These are phyloP conservation scores for Mycena filopes DNA, from an alignment of 768 basidiomycete species.

Conservation along the genomic window DNA sequence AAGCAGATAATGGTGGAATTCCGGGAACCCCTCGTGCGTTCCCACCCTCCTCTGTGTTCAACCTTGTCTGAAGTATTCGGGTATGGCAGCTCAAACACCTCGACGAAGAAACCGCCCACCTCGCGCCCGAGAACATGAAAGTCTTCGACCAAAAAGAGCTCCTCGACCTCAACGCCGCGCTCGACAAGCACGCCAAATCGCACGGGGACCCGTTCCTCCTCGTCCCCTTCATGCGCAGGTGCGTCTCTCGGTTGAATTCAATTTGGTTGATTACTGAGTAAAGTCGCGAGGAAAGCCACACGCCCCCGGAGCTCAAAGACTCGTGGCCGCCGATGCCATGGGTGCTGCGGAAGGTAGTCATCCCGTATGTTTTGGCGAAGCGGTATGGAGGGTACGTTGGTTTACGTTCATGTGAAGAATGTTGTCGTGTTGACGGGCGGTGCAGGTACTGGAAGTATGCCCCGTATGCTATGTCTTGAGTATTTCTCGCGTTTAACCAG, in stretches of 20 bases:
- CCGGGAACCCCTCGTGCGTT: conserved; percentile 44
- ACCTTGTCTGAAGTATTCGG: neutral
- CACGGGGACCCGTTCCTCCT: conserved; percentile 46
- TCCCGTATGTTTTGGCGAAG: conserved; percentile 47
- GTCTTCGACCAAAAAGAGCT: conserved; percentile 42
- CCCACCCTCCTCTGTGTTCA: neutral
- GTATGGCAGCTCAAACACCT: conserved; percentile 46
- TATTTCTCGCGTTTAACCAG: neutral
- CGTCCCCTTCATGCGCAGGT: conserved; percentile 50
- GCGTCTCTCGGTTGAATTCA: conserved; percentile 9
- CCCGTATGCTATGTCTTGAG: conserved; percentile 44
- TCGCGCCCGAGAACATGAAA: conserved; percentile 42
- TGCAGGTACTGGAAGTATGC: conserved; percentile 52
- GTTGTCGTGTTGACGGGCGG: neutral
- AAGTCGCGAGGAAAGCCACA: conserved; percentile 48
- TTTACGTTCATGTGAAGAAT: neutral
- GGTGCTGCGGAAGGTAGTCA: conserved; percentile 46
- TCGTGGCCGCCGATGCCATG: conserved; percentile 49
- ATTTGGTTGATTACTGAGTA: too few species aligned
- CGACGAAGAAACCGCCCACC: conserved; percentile 47
- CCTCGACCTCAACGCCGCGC: conserved; percentile 33
- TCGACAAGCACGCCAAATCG: conserved; percentile 45
- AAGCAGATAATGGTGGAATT: conserved; percentile 38
- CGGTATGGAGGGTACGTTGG: conserved; percentile 47
- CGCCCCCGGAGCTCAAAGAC: conserved; percentile 44